Evolutionary conservation across 345 rosid species (phyloP).

Genomic region (Ailanthus altissimus): DNA sequence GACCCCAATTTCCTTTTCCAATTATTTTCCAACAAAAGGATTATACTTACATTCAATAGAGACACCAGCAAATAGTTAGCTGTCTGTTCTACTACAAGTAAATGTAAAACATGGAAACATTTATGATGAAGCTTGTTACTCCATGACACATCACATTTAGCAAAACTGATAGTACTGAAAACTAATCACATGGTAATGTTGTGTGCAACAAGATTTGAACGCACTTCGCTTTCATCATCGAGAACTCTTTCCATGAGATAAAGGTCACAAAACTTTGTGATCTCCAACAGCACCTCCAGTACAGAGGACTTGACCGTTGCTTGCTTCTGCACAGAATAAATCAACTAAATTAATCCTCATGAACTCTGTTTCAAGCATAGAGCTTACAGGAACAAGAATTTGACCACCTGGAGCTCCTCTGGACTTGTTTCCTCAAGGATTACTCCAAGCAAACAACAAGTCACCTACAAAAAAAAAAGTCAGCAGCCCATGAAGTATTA

Average conservation of each 20-base stretch:
- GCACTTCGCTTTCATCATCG: constrained; percentile 87
- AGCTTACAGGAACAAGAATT: constrained; percentile 14
- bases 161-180: constrained; percentile 9
- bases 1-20: background rate
- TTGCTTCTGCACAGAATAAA: constrained; percentile 59
- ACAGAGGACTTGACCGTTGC: constrained; percentile 87
- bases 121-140: constrained; percentile 4
- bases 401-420: constrained; percentile 77
- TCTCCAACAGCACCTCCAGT: constrained; percentile 91
- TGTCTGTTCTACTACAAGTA: background rate
- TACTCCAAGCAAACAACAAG: constrained; percentile 90
- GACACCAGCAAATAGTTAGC: background rate
- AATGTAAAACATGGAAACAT: background rate
- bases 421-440: constrained; percentile 87
- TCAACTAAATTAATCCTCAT: constrained; percentile 15
- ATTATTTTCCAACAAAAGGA: background rate
- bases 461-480: constrained; percentile 55
- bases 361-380: constrained; percentile 15
- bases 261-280: constrained; percentile 85
- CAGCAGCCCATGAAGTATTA: constrained; percentile 9
- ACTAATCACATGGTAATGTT: constrained; percentile 8
- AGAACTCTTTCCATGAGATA: constrained; percentile 99
- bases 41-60: background rate
- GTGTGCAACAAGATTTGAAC: constrained; percentile 26
- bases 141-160: background rate